Conservation (phyloP, 23 red algal genomes). For the Gracilaria gracilis region DNA sequence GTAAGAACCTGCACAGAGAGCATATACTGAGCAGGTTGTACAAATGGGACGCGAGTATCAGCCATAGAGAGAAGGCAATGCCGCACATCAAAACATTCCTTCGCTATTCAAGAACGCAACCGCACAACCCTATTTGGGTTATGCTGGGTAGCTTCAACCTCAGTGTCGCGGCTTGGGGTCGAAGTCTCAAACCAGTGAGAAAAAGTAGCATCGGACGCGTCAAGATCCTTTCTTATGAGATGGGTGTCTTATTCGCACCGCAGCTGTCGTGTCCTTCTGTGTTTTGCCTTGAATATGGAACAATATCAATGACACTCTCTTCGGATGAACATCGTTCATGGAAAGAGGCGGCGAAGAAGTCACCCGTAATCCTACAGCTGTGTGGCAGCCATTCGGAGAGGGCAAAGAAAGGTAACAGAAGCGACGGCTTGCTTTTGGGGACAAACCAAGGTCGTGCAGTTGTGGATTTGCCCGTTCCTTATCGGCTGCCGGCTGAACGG, state of each 20-base stretch:
- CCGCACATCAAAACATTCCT: constrained; percentile 91
- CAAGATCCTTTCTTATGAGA: constrained; percentile 68
- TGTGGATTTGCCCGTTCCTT: constrained; percentile 52
- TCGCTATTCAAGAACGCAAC: constrained; percentile 25
- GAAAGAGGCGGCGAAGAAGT: background rate
- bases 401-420: background rate
- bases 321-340: constrained; percentile 13
- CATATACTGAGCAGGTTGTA: constrained; percentile 49
- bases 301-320: constrained; percentile 16
- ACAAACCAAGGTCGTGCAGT: background rate
- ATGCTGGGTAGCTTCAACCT: constrained; percentile 85
- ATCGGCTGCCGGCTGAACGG: constrained; percentile 33
- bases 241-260: constrained; percentile 78
- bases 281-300: constrained; percentile 18
- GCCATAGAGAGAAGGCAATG: constrained; percentile 59
- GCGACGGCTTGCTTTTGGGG: background rate
- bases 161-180: constrained; percentile 84
- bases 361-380: background rate
- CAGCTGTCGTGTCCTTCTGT: constrained; percentile 42
- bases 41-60: constrained; percentile 62
- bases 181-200: constrained; percentile 20
- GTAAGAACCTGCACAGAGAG: constrained; percentile 50
- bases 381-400: background rate
- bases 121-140: constrained; percentile 56
- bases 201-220: constrained; percentile 8